Percentiles rank a stretch among this genome's conserved stretches.
phyloP scores from a whole-genome alignment of 2,329 filamentous ascomycete species.

The Phialocephala subalpina region DNA sequence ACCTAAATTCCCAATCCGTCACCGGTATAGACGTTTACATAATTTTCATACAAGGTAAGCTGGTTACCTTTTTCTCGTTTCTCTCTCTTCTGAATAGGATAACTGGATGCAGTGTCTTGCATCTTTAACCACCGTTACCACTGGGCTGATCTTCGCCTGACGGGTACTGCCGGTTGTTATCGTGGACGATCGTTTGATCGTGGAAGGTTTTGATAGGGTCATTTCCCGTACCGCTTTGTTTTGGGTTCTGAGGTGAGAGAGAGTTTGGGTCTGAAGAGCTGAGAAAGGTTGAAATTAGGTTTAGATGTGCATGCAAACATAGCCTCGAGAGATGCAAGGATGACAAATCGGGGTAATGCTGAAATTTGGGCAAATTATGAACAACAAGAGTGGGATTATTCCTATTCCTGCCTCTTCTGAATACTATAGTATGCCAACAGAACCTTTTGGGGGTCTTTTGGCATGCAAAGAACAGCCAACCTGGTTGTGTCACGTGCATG shows the following conservation, averaged over 20 bases:
- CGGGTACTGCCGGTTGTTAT: not conserved
- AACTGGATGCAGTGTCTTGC: not conserved
- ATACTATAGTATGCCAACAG: not conserved
- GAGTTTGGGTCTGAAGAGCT: no score
- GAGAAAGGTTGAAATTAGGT: no score
- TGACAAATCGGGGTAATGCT: no score
- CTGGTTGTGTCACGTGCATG: not conserved
- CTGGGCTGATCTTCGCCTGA: not conserved
- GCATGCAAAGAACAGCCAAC: not conserved
- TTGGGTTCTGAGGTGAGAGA: no score
- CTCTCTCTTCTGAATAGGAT: no score
- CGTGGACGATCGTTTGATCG: not conserved
- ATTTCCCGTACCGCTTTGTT: no score
- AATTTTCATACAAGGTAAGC: not conserved
- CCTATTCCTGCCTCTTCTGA: not conserved
- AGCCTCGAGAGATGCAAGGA: no score
- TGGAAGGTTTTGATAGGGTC: no score
- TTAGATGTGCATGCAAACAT: no score
- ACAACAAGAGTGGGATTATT: not conserved
- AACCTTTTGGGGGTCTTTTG: not conserved
- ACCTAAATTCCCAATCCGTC: constrained; percentile 5
- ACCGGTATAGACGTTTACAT: not conserved
- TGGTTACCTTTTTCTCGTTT: no score
- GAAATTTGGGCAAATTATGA: no score
- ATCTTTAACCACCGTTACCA: not conserved